Evolutionary conservation across 345 rosid genomes (phyloP), one percentile per base, ranked within the genome.

Genomic region (Citrus glauca): DNA sequence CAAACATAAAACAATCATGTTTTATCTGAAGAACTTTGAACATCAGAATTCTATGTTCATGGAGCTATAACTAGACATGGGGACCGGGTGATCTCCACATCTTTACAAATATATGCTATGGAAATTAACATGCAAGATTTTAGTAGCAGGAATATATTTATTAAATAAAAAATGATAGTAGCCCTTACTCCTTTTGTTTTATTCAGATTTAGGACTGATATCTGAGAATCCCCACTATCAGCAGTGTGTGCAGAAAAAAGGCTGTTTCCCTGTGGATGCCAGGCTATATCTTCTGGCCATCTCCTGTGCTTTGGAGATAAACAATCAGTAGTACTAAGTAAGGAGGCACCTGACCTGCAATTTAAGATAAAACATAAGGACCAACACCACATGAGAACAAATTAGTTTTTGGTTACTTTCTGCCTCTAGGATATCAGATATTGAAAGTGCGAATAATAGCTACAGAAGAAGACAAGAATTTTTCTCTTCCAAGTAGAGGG

Each of bases 281-380:
- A 95, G 28, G 93, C 91, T 72, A 92, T 82, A 84, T 95, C 99
- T 88, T 95, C 99, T 57, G 93, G 97, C 98, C 99, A 95, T 85
- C 94, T 92, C 83, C 92, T 88, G 76, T 91, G 90, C 81, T 81
- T 79, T 42, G 86, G 84, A 78, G 98, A 93, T 32, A 68, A 66
- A 79, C 94, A 91, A 82, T 93, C 94, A 0, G 90, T 84, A 30
- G 85, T 61, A 83, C 92, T 90, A 56, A 95, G 94, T 67, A 92
- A 81, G 69, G 96, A 92, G 69, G 98, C 97, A 66, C 85, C 65
- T 80, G 90, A 90, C 72, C 99, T 95, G 85, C 79, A 82, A 77
- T 82, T 78, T 28, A 68, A 62, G 59, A 19, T 64, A 64, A 35
- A 68, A 22, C n/a, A 30, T 5, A 48, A 81, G 62, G 17, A 78